A percentile compares a stretch with the other conserved stretches of the same genome.
These are phyloP conservation scores for Oryza coarctata DNA, from an alignment of 176 grass and related monocot genomes.

Conservation along the genomic window DNA sequence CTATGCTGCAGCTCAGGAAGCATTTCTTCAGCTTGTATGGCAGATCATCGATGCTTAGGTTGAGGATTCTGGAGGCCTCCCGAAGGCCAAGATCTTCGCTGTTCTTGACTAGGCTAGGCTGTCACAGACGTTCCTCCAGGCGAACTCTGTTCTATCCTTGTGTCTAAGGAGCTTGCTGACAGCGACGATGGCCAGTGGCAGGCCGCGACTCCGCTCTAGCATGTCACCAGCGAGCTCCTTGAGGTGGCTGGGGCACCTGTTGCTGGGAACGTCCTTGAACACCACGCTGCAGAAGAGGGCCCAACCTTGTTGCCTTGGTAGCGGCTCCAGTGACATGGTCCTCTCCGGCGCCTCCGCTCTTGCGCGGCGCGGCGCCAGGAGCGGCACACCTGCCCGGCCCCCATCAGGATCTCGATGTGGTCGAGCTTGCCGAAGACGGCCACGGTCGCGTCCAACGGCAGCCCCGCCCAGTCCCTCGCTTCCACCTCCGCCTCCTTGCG, in stretches of 20 bases:
- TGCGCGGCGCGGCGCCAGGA: background rate
- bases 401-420: no score
- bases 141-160: background rate
- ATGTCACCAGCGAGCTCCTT: background rate
- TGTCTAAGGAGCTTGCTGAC: background rate
- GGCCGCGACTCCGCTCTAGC: background rate
- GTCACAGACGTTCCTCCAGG: background rate
- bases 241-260: background rate
- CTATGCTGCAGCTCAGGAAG: constrained; percentile 36
- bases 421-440: no score
- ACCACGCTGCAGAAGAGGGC: background rate
- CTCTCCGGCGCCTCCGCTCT: background rate
- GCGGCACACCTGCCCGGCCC: no score
- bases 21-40: constrained; percentile 31
- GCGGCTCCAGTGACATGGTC: background rate
- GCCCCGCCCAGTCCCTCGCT: no score
- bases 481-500: no score
- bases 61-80: background rate
- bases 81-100: background rate
- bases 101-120: background rate
- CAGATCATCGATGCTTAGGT: constrained; percentile 31
- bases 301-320: background rate
- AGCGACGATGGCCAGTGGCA: constrained; percentile 35
- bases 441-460: no score
- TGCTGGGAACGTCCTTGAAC: background rate